A percentile compares a stretch with the other conserved stretches of the same genome.
Conservation (phyloP, 2,329 filamentous ascomycete genomes). For the Phialophora chinensis region DNA sequence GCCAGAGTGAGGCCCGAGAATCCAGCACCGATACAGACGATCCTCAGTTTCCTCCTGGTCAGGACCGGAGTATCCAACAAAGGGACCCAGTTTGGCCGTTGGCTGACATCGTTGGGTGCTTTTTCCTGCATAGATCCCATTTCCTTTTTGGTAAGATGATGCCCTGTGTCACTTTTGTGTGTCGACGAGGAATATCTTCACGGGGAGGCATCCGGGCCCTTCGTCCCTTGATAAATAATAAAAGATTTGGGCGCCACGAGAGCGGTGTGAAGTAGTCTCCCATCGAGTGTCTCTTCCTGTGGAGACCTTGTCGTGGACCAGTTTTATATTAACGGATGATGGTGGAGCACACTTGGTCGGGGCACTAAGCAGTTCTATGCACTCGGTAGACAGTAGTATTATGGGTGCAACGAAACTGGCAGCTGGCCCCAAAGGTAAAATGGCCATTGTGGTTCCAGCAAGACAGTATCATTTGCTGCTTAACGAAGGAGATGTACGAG, state of each 20-base stretch:
- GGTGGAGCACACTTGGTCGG: constrained; percentile 17
- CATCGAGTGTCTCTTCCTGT: constrained; percentile 12
- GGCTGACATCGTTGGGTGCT: constrained; percentile 12
- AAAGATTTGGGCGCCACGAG: constrained; percentile 18
- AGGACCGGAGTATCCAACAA: constrained; percentile 12
- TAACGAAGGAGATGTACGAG: constrained; percentile 13
- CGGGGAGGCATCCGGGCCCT: constrained; percentile 9
- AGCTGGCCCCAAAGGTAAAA: constrained; percentile 18
- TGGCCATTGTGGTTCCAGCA: constrained; percentile 19
- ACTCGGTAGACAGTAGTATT: constrained; percentile 16
- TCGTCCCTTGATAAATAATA: constrained; percentile 21
- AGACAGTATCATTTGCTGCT: constrained; percentile 16
- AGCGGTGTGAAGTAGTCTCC: constrained; percentile 19
- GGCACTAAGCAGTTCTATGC: constrained; percentile 17
- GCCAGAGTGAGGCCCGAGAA: constrained; percentile 33
- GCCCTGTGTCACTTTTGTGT: constrained; percentile 17
- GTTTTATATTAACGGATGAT: constrained; percentile 13
- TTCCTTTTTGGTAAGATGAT: constrained; percentile 19
- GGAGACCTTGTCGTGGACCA: constrained; percentile 16
- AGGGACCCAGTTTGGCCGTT: constrained; percentile 13
- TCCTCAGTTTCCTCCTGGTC: constrained; percentile 32
- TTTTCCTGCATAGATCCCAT: constrained; percentile 18
- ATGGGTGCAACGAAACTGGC: constrained; percentile 19
- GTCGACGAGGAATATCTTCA: constrained; percentile 12
- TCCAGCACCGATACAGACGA: constrained; percentile 37